Evolutionary conservation across 805 yeast species (phyloP).

Genomic region (Sugiyamaella boreocaroliniensis): DNA sequence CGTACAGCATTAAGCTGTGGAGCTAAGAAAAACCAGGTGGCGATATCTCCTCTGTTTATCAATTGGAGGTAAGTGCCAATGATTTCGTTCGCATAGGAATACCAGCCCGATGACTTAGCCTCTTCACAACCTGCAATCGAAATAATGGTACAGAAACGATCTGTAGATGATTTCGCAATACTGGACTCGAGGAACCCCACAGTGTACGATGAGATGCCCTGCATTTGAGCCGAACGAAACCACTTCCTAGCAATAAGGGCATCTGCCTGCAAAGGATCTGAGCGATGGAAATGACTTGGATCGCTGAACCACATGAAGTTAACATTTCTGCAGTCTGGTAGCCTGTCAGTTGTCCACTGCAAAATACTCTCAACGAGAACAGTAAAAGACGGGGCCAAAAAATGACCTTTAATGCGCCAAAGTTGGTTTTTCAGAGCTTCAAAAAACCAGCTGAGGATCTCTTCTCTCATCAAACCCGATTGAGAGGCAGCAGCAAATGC

Average conservation of each 20-base stretch:
- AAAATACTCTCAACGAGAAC: not conserved
- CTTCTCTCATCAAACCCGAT: not conserved
- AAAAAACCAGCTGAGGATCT: not conserved
- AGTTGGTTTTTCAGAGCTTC: not conserved
- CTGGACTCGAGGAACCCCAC: not conserved
- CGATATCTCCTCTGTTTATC: not conserved
- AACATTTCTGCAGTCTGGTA: constrained; percentile 1
- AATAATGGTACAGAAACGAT: not conserved
- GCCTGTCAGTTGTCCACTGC: not conserved
- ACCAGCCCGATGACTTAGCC: not conserved
- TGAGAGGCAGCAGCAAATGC: not conserved
- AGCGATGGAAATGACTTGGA: not conserved
- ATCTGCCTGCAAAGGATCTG: constrained; percentile 5
- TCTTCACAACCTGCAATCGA: not conserved
- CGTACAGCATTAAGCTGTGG: not conserved
- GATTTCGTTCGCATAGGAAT: not conserved
- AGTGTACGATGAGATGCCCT: not conserved
- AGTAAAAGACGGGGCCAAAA: not conserved
- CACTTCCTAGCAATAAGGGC: constrained; percentile 3
- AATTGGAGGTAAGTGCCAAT: not conserved
- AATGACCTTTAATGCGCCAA: not conserved
- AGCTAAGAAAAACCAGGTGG: not conserved
- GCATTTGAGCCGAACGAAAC: constrained; percentile 1
- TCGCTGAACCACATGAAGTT: constrained; percentile 6
- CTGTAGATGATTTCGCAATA: not conserved